Percentiles rank a stretch among this genome's conserved stretches.
Evolutionary conservation across 2,329 filamentous ascomycete species (phyloP).

Genomic region (Colletotrichum sidae): DNA sequence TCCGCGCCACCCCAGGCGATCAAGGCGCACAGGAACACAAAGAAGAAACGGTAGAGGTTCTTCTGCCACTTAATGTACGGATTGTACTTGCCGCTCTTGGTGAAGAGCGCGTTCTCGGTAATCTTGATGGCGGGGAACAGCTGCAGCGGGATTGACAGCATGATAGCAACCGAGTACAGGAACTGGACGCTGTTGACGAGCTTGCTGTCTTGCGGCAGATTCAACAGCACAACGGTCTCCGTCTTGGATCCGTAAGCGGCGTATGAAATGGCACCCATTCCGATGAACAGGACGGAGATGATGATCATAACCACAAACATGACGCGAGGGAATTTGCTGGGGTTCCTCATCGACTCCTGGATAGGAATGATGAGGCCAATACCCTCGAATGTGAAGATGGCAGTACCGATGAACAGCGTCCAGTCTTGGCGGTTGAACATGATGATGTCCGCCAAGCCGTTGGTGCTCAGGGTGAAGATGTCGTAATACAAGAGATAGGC

Average conservation of each 20-base stretch:
- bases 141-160: conserved; percentile 93
- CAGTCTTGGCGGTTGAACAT: conserved; percentile 92
- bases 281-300: conserved; percentile 90
- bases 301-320: conserved; percentile 93
- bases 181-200: conserved; percentile 97
- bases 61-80: conserved; percentile 99
- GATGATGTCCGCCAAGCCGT: conserved; percentile 86
- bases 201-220: conserved; percentile 94
- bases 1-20: conserved; percentile 94
- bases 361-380: conserved; percentile 83
- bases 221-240: conserved; percentile 95
- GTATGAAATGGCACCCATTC: conserved; percentile 93
- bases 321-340: conserved; percentile 89
- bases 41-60: conserved; percentile 94
- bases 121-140: conserved; percentile 99
- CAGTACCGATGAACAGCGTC: conserved; percentile 98
- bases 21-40: conserved; percentile 86
- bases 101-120: conserved; percentile 93
- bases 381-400: conserved; percentile 88
- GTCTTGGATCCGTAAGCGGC: conserved; percentile 95
- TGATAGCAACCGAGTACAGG: conserved; percentile 96
- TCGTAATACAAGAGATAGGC: conserved; percentile 98
- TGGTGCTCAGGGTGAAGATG: conserved; percentile 80
- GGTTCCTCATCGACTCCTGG: conserved; percentile 84
- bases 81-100: conserved; percentile 95